These are phyloP conservation scores for Fusarium denticulatum DNA, from an alignment of 2,329 filamentous ascomycete species.

Conservation along the genomic window DNA sequence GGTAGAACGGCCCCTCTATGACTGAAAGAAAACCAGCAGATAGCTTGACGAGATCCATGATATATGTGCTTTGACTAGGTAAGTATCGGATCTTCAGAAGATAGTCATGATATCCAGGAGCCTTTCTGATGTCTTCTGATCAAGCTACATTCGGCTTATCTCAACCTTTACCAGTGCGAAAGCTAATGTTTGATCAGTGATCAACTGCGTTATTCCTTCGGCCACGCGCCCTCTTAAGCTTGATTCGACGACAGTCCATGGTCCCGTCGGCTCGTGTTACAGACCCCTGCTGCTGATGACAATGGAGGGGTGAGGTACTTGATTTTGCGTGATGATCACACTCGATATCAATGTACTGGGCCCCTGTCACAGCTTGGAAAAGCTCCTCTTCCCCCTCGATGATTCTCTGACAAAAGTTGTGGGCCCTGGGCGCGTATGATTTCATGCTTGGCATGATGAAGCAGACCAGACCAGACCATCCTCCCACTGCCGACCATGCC, in stretches of 20 bases:
- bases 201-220: conserved; percentile 1
- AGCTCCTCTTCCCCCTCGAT: conserved; percentile 40
- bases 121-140: neutral
- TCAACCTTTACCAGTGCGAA: neutral
- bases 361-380: conserved; percentile 28
- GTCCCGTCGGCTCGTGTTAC: conserved; percentile 32
- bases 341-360: conserved; percentile 24
- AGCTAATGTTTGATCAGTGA: conserved; percentile 9
- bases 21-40: neutral
- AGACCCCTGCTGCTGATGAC: conserved; percentile 33
- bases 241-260: conserved; percentile 28
- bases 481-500: conserved; percentile 5
- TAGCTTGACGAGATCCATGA: neutral
- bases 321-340: neutral
- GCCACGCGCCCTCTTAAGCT: conserved; percentile 26
- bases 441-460: conserved; percentile 40
- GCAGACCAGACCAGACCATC: conserved; percentile 15
- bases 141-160: neutral
- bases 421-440: conserved; percentile 37
- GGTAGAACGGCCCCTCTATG: conserved; percentile 23
- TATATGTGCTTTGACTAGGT: neutral
- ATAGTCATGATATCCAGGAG: neutral
- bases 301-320: conserved; percentile 40
- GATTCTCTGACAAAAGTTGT: conserved; percentile 26
- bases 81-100: neutral